phyloP scores from a whole-genome alignment of 2,329 filamentous ascomycete species.

The Trichoderma polysporum region DNA sequence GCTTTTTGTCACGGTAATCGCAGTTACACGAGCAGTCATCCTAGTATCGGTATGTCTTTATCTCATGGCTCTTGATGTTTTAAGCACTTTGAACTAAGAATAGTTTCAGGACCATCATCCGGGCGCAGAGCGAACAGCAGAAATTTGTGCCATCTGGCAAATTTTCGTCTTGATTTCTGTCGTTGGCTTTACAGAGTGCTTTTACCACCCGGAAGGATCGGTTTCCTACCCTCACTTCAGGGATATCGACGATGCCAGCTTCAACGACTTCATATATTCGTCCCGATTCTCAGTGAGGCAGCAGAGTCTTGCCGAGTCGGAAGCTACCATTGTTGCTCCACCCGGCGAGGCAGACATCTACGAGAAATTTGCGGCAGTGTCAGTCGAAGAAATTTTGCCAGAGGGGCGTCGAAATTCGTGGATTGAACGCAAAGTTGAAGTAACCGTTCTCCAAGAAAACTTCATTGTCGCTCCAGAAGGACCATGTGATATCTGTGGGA shows the following conservation, averaged over 20 bases:
- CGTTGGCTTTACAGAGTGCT: neutral
- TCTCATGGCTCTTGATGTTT: too few species aligned
- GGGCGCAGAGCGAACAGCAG: neutral
- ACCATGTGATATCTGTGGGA: conserved; percentile 20
- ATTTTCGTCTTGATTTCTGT: neutral
- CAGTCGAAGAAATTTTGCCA: neutral
- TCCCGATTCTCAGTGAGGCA: neutral
- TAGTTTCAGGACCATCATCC: neutral
- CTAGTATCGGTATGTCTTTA: neutral
- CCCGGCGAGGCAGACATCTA: neutral
- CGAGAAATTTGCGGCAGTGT: neutral
- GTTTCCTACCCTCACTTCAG: neutral
- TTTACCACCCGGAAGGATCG: neutral
- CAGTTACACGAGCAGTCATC: conserved; percentile 1
- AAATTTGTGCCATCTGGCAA: conserved; percentile 15
- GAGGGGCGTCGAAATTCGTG: conserved; percentile 1
- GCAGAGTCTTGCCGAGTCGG: neutral
- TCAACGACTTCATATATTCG: neutral
- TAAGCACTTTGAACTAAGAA: neutral
- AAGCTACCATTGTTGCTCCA: neutral
- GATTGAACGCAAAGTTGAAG: conserved; percentile 15
- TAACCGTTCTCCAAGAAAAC: conserved; percentile 1
- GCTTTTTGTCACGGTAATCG: neutral
- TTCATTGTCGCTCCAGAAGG: neutral
- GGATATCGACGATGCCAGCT: neutral